Evolutionary conservation across 176 grass and related monocot species (phyloP).

Genomic region (Thinopyrum elongatum): DNA sequence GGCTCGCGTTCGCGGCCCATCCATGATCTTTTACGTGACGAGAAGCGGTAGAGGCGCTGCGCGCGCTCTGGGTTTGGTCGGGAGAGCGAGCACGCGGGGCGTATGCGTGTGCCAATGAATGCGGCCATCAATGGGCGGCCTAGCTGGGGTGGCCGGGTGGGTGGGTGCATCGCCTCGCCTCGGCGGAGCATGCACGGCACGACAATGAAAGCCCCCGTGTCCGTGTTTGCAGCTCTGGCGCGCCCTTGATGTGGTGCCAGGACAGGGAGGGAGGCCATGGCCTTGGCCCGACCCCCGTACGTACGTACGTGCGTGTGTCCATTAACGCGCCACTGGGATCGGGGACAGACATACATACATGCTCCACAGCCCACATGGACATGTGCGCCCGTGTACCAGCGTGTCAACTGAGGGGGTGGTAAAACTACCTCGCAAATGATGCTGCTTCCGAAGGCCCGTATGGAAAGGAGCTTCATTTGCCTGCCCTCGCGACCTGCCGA

Average conservation of each 20-base stretch:
- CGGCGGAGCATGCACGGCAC: not conserved
- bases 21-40: not conserved
- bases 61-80: not conserved
- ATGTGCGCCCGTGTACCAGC: not conserved
- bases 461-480: not conserved
- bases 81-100: not conserved
- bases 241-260: not conserved
- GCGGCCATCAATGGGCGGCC: not conserved
- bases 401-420: no score
- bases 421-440: not conserved
- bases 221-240: not conserved
- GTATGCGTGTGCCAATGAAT: not conserved
- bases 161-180: not conserved
- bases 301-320: not conserved
- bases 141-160: not conserved
- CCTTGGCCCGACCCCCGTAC: not conserved
- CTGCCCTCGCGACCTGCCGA: no score
- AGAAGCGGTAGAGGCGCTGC: not conserved
- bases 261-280: not conserved
- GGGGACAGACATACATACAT: not conserved
- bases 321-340: not conserved
- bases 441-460: not conserved
- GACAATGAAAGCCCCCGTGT: not conserved
- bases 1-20: not conserved
- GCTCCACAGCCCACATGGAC: not conserved